Percentiles rank a stretch among this genome's conserved stretches.
These are phyloP conservation scores for Aspergillus bridgeri DNA, from an alignment of 495 filamentous ascomycete species.

Conservation along the genomic window DNA sequence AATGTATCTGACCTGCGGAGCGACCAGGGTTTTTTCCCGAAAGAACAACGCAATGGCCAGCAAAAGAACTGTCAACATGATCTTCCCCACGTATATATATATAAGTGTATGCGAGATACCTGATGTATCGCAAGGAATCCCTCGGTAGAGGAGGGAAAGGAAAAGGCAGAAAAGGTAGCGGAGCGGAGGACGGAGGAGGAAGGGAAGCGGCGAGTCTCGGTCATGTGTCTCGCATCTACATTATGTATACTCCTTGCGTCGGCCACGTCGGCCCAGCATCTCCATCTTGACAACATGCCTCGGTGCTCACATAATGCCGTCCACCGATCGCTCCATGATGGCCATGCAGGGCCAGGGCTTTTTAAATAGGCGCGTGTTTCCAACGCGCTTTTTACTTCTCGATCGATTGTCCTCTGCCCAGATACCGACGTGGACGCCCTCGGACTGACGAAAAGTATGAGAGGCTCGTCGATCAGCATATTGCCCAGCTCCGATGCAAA, in stretches of 20 bases:
- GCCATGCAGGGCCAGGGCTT: not conserved
- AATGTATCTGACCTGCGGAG: not conserved
- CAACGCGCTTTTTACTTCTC: not conserved
- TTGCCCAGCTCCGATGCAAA: not conserved
- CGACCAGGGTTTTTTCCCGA: conserved; percentile 9
- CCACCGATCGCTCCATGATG: not conserved
- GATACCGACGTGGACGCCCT: not conserved
- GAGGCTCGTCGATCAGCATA: not conserved
- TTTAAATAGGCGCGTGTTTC: not conserved
- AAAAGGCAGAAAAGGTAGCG: not conserved
- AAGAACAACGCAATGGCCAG: conserved; percentile 12
- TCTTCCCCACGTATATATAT: not conserved
- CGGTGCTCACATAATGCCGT: not conserved
- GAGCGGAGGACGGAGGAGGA: not conserved
- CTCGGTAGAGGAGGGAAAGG: not conserved
- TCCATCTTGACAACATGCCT: not conserved
- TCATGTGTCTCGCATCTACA: too few relatives aligned
- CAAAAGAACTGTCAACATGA: conserved; percentile 4
- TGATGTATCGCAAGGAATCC: too few relatives aligned
- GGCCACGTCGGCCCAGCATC: not conserved
- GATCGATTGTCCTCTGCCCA: not conserved
- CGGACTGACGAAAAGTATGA: not conserved
- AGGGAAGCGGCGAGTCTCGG: not conserved
- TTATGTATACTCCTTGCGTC: not conserved
- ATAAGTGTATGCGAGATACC: too few relatives aligned